Base-by-base conservation (phyloP, 2,329 filamentous ascomycete genomes). In the Bisporella sp. region DNA sequence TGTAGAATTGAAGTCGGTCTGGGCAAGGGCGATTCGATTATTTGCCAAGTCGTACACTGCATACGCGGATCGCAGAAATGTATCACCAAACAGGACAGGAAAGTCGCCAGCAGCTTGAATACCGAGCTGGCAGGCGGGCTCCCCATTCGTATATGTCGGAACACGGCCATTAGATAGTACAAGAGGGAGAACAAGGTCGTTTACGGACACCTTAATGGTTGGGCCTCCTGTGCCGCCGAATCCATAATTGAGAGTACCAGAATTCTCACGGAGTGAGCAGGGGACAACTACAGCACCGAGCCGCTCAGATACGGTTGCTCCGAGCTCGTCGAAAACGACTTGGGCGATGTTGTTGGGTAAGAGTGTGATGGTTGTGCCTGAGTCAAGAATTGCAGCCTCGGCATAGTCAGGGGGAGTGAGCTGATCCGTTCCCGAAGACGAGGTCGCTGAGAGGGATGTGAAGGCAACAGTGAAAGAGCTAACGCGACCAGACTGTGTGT, bases 291-390 rank as follows among this genome's bases (percentile, higher is more conserved):
- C 73, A 42, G 73, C 71, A 6, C 70, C 72, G 4, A 69, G 59
- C 31, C 66, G 58, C 1, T 62, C 40, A 39, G 74, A 69, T 42
- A 72, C 73, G 31, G 72, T 67, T 31, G 77, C 73, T 48, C 71
- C 72, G 6, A 81, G 52, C 58, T 71, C 62, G 47, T 65, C 51
- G 61, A 69, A 71, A 33, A 82, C 68, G 32, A 65, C 57, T 31
- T 67, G 55, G 51, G 79, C 75, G 52, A 86, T 66, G 32, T 70
- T 61, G 52, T 78, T 69, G 3, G 85, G 85, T 2, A 89, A 73
- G 54, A 84, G 80, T 64, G 78, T 84, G 49, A 87, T 69, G 41
- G 80, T 85, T 54, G 79, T 84, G 50, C 85, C 85, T 11, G 79
- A 83, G 66, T 87, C 83, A 30, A 87, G 73, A 46, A 82, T 73